phyloP scores from a whole-genome alignment of 2,329 filamentous ascomycete genomes.

The Fusarium fujikuroi region DNA sequence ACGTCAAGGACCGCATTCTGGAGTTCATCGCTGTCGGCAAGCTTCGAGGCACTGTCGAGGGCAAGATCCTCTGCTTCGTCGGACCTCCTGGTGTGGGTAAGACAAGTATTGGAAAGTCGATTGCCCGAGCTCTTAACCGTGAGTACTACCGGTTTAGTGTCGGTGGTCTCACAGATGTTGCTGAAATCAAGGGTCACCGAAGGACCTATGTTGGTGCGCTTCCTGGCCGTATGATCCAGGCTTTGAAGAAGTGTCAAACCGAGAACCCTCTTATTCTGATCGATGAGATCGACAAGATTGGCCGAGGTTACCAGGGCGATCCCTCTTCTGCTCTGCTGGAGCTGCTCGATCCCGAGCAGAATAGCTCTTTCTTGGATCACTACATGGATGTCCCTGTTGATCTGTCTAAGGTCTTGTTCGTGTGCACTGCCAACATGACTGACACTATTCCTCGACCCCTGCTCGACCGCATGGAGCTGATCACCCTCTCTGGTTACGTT shows the following conservation, averaged over 20 bases:
- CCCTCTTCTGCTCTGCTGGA: conserved; percentile 94
- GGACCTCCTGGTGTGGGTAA: conserved; percentile 98
- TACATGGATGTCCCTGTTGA: conserved; percentile 99
- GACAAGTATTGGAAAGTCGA: conserved; percentile 98
- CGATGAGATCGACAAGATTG: conserved; percentile 98
- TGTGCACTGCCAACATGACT: conserved; percentile 98
- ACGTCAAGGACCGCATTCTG: conserved; percentile 97
- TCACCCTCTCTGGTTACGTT: conserved; percentile 94
- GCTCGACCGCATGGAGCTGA: conserved; percentile 97
- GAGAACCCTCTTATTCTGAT: conserved; percentile 97
- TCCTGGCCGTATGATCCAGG: conserved; percentile 96
- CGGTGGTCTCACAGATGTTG: conserved; percentile 94
- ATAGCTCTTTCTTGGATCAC: conserved; percentile 96
- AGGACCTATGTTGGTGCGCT: conserved; percentile 96
- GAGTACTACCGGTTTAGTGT: conserved; percentile 99
- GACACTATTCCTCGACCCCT: conserved; percentile 96
- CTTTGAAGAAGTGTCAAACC: conserved; percentile 98
- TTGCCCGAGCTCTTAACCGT: conserved; percentile 91
- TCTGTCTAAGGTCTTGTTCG: conserved; percentile 95
- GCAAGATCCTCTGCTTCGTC: conserved; percentile 98
- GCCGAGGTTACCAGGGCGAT: conserved; percentile 94
- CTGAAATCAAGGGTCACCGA: conserved; percentile 97
- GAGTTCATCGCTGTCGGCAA: conserved; percentile 99
- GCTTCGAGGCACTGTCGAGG: conserved; percentile 94
- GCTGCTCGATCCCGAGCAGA: conserved; percentile 95